phyloP scores from a whole-genome alignment of 805 yeast species.

The Wickerhamomyces silvicola region DNA sequence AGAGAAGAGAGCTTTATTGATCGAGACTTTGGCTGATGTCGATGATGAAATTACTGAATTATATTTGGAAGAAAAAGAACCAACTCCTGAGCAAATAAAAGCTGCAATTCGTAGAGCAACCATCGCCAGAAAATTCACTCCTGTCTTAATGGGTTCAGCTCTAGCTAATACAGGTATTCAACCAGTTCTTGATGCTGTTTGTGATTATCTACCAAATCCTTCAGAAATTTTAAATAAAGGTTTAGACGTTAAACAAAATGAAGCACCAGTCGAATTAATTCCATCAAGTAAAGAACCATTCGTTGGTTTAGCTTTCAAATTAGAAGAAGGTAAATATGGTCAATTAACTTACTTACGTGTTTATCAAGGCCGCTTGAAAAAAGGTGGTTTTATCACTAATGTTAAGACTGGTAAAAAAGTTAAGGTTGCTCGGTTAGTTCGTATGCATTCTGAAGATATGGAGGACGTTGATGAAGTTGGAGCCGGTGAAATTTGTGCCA shows the following conservation, averaged over 20 bases:
- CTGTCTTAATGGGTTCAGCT: constrained; percentile 99
- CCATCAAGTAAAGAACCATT: constrained; percentile 76
- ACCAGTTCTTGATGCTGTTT: constrained; percentile 91
- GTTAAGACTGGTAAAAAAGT: constrained; percentile 89
- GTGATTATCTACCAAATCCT: constrained; percentile 94
- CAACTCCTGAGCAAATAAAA: constrained; percentile 76
- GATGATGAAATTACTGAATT: constrained; percentile 96
- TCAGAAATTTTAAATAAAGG: constrained; percentile 89
- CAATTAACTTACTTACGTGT: constrained; percentile 96
- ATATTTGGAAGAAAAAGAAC: constrained; percentile 84
- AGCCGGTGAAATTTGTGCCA: constrained; percentile 98
- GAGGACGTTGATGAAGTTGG: constrained; percentile 94
- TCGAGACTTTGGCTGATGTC: constrained; percentile 95
- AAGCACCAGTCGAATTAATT: constrained; percentile 61
- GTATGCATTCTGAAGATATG: constrained; percentile 99
- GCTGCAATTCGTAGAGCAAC: constrained; percentile 92
- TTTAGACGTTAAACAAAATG: constrained; percentile 61
- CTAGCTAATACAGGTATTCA: constrained; percentile 95
- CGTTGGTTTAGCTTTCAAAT: constrained; percentile 96
- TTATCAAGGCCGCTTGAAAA: constrained; percentile 90
- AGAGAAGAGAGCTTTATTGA: constrained; percentile 78
- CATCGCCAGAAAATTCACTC: constrained; percentile 91
- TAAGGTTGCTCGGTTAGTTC: constrained; percentile 86
- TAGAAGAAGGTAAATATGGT: constrained; percentile 97
- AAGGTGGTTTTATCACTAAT: constrained; percentile 84